Conservation (phyloP, 192 early-diverging fungal species). For the Coemansia sp. region DNA sequence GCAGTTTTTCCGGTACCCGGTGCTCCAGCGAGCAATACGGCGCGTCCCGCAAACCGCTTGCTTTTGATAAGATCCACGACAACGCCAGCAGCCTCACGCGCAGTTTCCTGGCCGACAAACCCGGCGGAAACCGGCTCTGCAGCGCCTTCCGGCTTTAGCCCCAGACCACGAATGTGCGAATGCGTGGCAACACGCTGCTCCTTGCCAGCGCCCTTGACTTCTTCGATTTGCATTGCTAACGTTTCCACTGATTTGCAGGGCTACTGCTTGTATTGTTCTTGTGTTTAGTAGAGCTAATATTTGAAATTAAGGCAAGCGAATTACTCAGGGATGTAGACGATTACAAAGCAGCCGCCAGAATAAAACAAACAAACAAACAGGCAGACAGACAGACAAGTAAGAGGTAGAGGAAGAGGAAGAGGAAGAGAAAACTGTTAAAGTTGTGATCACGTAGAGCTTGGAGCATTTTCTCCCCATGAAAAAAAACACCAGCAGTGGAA, state of each 20-base stretch:
- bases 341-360: too few relatives aligned
- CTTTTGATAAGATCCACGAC: constrained; percentile 92
- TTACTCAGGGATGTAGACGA: not conserved
- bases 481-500: too few relatives aligned
- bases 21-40: constrained; percentile 90
- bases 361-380: too few relatives aligned
- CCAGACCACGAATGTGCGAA: constrained; percentile 96
- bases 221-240: constrained; percentile 81
- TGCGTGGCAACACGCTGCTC: constrained; percentile 95
- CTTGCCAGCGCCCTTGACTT: constrained; percentile 86
- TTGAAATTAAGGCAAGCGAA: not conserved
- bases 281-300: not conserved
- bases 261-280: not conserved
- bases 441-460: too few relatives aligned
- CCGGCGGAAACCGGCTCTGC: constrained; percentile 86
- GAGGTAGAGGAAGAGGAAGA: too few relatives aligned
- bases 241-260: not conserved
- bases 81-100: constrained; percentile 93
- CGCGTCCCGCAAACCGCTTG: constrained; percentile 97
- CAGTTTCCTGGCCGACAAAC: constrained; percentile 97
- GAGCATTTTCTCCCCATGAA: too few relatives aligned
- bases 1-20: constrained; percentile 99
- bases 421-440: too few relatives aligned
- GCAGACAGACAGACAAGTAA: too few relatives aligned
- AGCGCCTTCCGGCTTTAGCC: constrained; percentile 81